These are phyloP conservation scores for Pichia ethanolica DNA, from an alignment of 805 yeast genomes.

Conservation along the genomic window DNA sequence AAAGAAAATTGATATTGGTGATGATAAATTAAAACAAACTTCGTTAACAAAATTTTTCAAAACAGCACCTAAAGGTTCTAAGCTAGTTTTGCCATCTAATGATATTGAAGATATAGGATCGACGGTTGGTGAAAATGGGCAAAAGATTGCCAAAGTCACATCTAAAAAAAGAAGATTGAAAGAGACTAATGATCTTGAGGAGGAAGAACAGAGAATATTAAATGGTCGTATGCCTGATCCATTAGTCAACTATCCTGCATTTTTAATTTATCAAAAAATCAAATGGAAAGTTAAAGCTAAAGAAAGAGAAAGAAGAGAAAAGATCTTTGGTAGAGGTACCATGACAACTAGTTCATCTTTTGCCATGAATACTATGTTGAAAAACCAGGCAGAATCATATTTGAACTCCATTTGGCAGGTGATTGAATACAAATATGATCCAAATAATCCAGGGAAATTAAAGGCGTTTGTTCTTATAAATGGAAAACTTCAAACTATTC, in stretches of 20 bases:
- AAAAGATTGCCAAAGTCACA: slow-evolving; percentile 39
- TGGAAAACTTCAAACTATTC: slow-evolving; percentile 65
- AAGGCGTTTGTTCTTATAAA: slow-evolving; percentile 64
- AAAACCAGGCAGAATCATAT: slow-evolving; percentile 71
- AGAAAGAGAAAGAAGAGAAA: slow-evolving; percentile 62
- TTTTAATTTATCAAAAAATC: slow-evolving; percentile 70
- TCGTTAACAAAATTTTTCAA: slow-evolving; percentile 53
- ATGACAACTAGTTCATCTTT: slow-evolving; percentile 40
- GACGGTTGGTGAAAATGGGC: slow-evolving; percentile 21
- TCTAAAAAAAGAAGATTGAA: slow-evolving; percentile 37
- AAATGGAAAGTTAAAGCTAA: slow-evolving; percentile 80
- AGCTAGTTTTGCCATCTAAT: slow-evolving; percentile 27
- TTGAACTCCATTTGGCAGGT: slow-evolving; percentile 83
- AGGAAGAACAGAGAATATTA: slow-evolving; percentile 41
- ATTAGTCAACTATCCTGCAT: slow-evolving; percentile 56
- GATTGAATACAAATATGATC: slow-evolving; percentile 56
- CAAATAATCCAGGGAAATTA: slow-evolving; percentile 60
- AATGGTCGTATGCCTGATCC: slow-evolving; percentile 58
- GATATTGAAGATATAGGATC: slow-evolving; percentile 56
- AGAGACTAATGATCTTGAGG: slow-evolving; percentile 29
- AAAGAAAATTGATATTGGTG: slow-evolving; percentile 48
- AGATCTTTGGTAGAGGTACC: slow-evolving; percentile 63
- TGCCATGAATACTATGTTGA: slow-evolving; percentile 60
- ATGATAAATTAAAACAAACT: slow-evolving; percentile 68
- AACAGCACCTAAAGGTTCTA: slow-evolving; percentile 32